Evolutionary conservation across 106 monocot species (phyloP), one percentile per base, ranked within the genome.

Genomic region (Iris macrosiphon): DNA sequence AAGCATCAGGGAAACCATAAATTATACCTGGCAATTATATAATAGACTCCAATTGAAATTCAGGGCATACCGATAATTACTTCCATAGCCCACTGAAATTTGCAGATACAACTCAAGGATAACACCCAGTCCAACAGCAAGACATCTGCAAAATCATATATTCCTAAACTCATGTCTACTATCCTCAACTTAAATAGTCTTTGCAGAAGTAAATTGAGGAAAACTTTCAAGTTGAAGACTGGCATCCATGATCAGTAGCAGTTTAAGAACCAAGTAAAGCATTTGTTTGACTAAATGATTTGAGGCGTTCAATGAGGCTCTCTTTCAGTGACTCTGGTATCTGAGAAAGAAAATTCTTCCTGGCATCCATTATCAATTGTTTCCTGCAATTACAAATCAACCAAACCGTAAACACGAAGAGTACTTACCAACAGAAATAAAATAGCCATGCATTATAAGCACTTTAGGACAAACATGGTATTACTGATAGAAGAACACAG

Each of bases 291-390:
- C 73, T 77, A 37, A 82, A 83, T 74, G 65, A 70, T 54, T 50
- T 57, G 40, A 78, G 66, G 1, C 49, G 69, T 38, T 52, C 42
- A 44, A 79, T 40, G 25, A 78, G 78, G 37, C 62, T 65, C 45
- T 60, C 77, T 63, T 78, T 78, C 34, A 83, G 47, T 59, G 83
- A 71, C 44, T 63, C 67, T 29, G 83, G 83, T 62, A 83, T 64
- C 55, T 83, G 61, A 37, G 74, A 51, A 31, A 59, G 39, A 48
- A 83, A 83, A 22, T 19, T 56, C 63, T 63, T 74, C 46, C 50
- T 77, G 10, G 78, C 74, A 64, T 60, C 57, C 24, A 37, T 47
- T 32, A 66, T 71, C 60, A 83, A 55, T 27, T 41, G 48, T 63
- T 39, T 57, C 71, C 83, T 83, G 83, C 59, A 78, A 51, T 40